Base-by-base conservation (phyloP, 345 rosid species). In the Hibiscus trionum region DNA sequence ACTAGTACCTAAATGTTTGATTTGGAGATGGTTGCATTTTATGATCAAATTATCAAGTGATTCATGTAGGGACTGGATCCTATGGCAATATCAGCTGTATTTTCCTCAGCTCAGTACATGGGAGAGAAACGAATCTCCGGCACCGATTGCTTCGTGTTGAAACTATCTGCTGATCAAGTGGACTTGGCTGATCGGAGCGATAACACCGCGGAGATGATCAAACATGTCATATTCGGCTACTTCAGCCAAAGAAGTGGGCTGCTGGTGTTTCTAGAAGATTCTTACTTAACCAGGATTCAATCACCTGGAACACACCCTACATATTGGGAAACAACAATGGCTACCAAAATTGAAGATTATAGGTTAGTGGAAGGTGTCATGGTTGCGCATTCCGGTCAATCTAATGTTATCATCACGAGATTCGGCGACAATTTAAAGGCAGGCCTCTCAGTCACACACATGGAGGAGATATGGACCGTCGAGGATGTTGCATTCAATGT, bases 251-350 rank as follows among this genome's bases (percentile, higher is more conserved):
- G 88, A 78, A 95, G 83, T 24, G 99, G 99, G 1, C 84, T 95
- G 47, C 83, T 95, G 35, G 90, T 85, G 53, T 80, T 75, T 68
- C 75, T 88, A 17, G 96, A 90, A 73, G 93, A 90, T 76, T 86
- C 93, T 0, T 90, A 78, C 77, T 68, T 90, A 26, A 90, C 90
- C 8, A 83, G 97, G 84, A 95, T 95, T 70, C 99, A 95, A n/a
- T 76, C 88, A 2, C 99, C 96, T 0, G 99, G 99, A 35, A 76
- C 86, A 17, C 60, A 78, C 33, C 91, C 99, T 4, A 85, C 87
- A 7, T 95, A 95, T 39, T 95, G 99, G 99, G 99, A 95, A 77
- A 95, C 99, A 19, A 82, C 96, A 11, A 95, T 92, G 84, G 80
- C 87, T 1, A 86, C 97, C 0, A 81, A 79, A 69, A 89, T 95